Conservation (phyloP, 352 stramenopile genomes). For the Phytophthora foliorum region DNA sequence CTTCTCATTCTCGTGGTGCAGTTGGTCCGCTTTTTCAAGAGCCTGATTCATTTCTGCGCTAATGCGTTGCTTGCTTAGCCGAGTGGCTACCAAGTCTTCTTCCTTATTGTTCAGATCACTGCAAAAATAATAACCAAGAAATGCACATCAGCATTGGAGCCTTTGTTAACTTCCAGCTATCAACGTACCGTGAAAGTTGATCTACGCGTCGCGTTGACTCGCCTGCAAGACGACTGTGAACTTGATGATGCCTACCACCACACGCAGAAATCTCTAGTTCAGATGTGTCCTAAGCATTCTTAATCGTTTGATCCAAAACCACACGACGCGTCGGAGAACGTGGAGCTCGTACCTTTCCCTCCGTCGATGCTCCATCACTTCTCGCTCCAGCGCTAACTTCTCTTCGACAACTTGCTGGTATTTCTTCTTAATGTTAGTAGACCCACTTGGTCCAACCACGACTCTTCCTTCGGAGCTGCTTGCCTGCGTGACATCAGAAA, state of each 20-base stretch:
- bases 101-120: slow-evolving; percentile 70
- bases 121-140: neutral
- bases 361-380: slow-evolving; percentile 66
- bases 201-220: slow-evolving; percentile 77
- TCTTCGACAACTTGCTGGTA: slow-evolving; percentile 71
- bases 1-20: slow-evolving; percentile 74
- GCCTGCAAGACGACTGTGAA: slow-evolving; percentile 67
- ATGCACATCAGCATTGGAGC: no score
- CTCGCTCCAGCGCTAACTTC: slow-evolving; percentile 63
- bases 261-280: neutral
- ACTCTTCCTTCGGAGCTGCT: slow-evolving; percentile 7
- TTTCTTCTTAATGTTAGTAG: slow-evolving; percentile 69
- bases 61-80: slow-evolving; percentile 60
- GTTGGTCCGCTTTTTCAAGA: slow-evolving; percentile 60
- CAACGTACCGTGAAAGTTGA: slow-evolving; percentile 60
- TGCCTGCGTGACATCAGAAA: slow-evolving; percentile 8
- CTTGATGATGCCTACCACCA: slow-evolving; percentile 59
- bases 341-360: slow-evolving; percentile 78
- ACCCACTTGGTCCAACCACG: neutral
- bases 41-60: slow-evolving; percentile 67
- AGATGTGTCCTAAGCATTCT: neutral
- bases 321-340: no score
- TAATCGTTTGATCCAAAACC: neutral
- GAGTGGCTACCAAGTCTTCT: slow-evolving; percentile 58
- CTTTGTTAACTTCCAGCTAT: neutral